Evolutionary conservation across 1,284 basidiomycete genomes (phyloP).

Genomic region (Mycena citricolor): DNA sequence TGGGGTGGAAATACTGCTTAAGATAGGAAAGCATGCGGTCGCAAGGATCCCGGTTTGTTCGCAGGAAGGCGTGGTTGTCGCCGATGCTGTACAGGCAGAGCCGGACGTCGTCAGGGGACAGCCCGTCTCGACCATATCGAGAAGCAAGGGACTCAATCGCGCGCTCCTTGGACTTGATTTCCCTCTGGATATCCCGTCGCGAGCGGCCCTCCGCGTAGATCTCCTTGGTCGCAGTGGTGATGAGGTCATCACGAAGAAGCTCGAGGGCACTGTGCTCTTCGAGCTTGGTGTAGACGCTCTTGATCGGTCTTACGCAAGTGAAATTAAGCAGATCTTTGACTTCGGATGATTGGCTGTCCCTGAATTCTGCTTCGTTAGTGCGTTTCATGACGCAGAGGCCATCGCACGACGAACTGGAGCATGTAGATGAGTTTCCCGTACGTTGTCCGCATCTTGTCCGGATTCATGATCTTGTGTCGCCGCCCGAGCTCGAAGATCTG

Average conservation of each 20-base stretch:
- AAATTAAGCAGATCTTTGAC: conserved; percentile 76
- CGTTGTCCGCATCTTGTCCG: conserved; percentile 83
- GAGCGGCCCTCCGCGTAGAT: conserved; percentile 71
- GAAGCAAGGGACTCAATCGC: conserved; percentile 71
- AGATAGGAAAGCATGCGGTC: conserved; percentile 75
- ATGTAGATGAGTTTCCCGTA: conserved; percentile 83
- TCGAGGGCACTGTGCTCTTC: conserved; percentile 62
- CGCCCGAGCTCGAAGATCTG: conserved; percentile 76
- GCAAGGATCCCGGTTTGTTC: conserved; percentile 80
- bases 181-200: conserved; percentile 72
- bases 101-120: conserved; percentile 62
- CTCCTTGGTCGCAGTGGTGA: conserved; percentile 73
- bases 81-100: conserved; percentile 83
- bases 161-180: conserved; percentile 77
- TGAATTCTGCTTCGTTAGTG: conserved; percentile 14
- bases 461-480: conserved; percentile 84
- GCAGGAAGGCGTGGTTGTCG: conserved; percentile 81
- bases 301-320: conserved; percentile 71
- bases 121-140: conserved; percentile 56
- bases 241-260: conserved; percentile 70
- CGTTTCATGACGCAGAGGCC: conserved; percentile 1
- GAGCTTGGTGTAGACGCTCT: conserved; percentile 65
- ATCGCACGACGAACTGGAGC: conserved; percentile 50
- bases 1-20: conserved; percentile 74
- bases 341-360: conserved; percentile 79